Evolutionary conservation across 352 stramenopile species (phyloP).

Genomic region (Peronospora tabacina): DNA sequence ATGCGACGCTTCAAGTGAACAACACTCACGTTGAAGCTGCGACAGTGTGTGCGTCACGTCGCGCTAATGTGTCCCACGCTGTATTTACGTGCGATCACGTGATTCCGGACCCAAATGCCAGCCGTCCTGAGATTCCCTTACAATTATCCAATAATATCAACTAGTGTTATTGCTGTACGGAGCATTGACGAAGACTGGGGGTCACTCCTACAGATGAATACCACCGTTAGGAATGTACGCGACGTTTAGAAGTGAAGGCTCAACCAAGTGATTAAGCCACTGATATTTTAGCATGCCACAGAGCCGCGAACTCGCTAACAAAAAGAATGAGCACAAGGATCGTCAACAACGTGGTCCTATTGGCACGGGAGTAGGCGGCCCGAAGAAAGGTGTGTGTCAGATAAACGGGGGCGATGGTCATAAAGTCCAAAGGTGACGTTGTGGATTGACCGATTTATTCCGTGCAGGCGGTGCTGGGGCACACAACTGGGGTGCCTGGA

Average conservation of each 20-base stretch:
- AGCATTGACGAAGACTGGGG: slow-evolving; percentile 9
- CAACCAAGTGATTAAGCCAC: slow-evolving; percentile 16
- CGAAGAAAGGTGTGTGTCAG: slow-evolving; percentile 52
- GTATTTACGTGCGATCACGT: slow-evolving; percentile 10
- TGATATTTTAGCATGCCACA: slow-evolving; percentile 42
- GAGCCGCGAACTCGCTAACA: slow-evolving; percentile 72
- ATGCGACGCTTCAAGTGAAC: slow-evolving; percentile 5
- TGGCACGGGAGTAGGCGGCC: slow-evolving; percentile 30
- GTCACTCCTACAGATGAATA: slow-evolving; percentile 5
- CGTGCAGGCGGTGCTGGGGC: slow-evolving; percentile 56
- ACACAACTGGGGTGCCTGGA: slow-evolving; percentile 72
- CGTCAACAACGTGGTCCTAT: slow-evolving; percentile 62
- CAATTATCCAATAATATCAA: too few relatives aligned
- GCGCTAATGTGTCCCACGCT: slow-evolving; percentile 5
- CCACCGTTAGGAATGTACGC: background rate
- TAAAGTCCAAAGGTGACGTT: background rate
- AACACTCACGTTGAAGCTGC: slow-evolving; percentile 21
- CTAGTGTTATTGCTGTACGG: background rate
- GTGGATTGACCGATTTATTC: background rate
- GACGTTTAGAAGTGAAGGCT: slow-evolving; percentile 18
- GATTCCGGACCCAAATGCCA: slow-evolving; percentile 5
- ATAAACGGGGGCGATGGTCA: too few relatives aligned
- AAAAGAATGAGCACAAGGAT: slow-evolving; percentile 84
- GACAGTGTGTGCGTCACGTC: slow-evolving; percentile 5
- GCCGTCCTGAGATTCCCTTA: slow-evolving; percentile 14